These are phyloP conservation scores for Nidularia pulvinata DNA, from an alignment of 768 basidiomycete genomes.

Conservation along the genomic window DNA sequence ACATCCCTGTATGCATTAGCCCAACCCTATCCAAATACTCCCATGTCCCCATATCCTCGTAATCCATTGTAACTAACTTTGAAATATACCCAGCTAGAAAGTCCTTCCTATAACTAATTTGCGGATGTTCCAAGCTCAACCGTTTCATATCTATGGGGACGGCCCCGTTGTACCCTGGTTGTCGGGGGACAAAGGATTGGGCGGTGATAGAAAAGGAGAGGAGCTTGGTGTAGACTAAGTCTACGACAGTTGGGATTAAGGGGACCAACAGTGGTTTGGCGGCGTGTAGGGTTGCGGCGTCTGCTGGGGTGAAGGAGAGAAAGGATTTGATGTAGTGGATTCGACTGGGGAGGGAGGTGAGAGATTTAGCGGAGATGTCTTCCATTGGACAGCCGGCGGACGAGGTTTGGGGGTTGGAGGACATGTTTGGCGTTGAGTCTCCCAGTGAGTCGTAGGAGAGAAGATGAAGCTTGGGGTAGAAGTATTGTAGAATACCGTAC, in stretches of 20 bases:
- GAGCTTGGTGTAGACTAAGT: constrained; percentile 43
- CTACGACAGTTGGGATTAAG: constrained; percentile 40
- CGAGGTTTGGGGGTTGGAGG: too few relatives aligned
- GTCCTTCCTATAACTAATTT: constrained; percentile 45
- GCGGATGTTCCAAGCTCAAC: constrained; percentile 37
- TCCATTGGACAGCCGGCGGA: constrained; percentile 15
- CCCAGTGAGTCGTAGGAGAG: too few relatives aligned
- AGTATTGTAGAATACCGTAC: too few relatives aligned
- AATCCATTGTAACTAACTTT: constrained; percentile 43
- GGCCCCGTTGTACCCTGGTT: constrained; percentile 38
- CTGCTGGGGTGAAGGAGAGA: constrained; percentile 37
- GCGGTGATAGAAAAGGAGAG: constrained; percentile 40
- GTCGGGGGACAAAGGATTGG: constrained; percentile 30
- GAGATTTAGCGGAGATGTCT: constrained; percentile 17
- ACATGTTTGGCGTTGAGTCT: too few relatives aligned
- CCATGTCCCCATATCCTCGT: constrained; percentile 37
- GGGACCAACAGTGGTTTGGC: constrained; percentile 37
- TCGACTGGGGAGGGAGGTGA: constrained; percentile 30
- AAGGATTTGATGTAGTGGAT: constrained; percentile 44
- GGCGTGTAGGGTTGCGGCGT: constrained; percentile 38
- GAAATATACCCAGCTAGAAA: constrained; percentile 27
- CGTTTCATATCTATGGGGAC: constrained; percentile 34
- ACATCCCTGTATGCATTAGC: constrained; percentile 46
- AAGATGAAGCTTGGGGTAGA: too few relatives aligned
- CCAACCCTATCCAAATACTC: constrained; percentile 48